Percentiles rank a stretch among this genome's conserved stretches.
phyloP scores from a whole-genome alignment of 2,329 filamentous ascomycete species.

The Stemphylium lycopersici region DNA sequence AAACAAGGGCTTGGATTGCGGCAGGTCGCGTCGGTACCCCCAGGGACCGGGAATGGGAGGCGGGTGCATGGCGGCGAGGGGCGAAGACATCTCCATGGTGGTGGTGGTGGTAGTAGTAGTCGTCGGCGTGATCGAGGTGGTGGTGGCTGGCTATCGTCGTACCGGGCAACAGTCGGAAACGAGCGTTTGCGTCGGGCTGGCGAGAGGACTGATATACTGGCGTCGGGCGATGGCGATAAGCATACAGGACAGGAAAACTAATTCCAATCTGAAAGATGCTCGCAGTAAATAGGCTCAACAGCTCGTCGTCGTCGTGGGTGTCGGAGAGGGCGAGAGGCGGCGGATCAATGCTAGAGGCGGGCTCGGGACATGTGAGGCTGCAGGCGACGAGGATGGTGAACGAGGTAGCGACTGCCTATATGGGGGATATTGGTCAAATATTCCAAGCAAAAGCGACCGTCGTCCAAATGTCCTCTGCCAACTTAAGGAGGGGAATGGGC shows the following conservation, averaged over 20 bases:
- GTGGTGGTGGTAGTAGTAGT: slow-evolving; percentile 47
- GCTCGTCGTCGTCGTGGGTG: background rate
- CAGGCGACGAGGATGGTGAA: slow-evolving; percentile 28
- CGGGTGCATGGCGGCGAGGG: slow-evolving; percentile 89
- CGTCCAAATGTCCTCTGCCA: slow-evolving; percentile 30
- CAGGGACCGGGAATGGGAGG: slow-evolving; percentile 68
- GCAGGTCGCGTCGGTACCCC: slow-evolving; percentile 64
- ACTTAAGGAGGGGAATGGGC: slow-evolving; percentile 31
- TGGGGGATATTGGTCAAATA: slow-evolving; percentile 1
- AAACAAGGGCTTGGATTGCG: slow-evolving; percentile 60
- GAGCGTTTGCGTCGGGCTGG: slow-evolving; percentile 24
- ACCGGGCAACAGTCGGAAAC: slow-evolving; percentile 49
- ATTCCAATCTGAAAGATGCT: slow-evolving; percentile 50
- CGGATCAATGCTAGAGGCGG: slow-evolving; percentile 20
- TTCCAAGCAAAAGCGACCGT: slow-evolving; percentile 34
- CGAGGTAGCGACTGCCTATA: slow-evolving; percentile 35
- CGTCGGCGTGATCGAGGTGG: slow-evolving; percentile 22
- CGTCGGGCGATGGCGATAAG: slow-evolving; percentile 36
- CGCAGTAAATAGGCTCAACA: slow-evolving; percentile 32
- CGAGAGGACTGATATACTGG: slow-evolving; percentile 18
- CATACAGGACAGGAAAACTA: slow-evolving; percentile 49
- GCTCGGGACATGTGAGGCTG: slow-evolving; percentile 31
- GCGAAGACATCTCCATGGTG: slow-evolving; percentile 89
- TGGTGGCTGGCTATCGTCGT: slow-evolving; percentile 54
- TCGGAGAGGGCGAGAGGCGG: slow-evolving; percentile 3